These are phyloP conservation scores for Neurospora discreta DNA, from an alignment of 495 filamentous ascomycete genomes.

Conservation along the genomic window DNA sequence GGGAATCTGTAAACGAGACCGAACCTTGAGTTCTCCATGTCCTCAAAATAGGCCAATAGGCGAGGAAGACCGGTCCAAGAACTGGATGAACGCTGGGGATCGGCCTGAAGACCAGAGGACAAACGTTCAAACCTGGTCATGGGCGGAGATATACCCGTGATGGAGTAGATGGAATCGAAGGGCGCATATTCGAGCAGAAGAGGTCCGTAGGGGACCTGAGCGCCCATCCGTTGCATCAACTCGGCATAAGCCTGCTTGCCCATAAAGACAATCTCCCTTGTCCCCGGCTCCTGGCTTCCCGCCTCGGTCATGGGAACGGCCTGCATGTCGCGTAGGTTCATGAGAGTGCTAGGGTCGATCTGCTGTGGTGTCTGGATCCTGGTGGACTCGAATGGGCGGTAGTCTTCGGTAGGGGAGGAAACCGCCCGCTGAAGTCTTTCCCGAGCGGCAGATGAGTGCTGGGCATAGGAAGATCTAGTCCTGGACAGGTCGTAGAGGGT, in stretches of 20 bases:
- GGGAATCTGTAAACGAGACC: constrained; percentile 81
- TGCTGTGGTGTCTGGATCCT: constrained; percentile 43
- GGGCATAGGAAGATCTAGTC: constrained; percentile 44
- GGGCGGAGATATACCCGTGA: constrained; percentile 51
- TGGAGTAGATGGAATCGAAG: constrained; percentile 48
- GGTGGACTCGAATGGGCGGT: constrained; percentile 41
- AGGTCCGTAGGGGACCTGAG: constrained; percentile 30
- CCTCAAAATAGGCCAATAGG: constrained; percentile 77
- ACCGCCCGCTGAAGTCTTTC: constrained; percentile 15
- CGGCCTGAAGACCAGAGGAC: constrained; percentile 43
- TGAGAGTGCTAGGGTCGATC: constrained; percentile 36
- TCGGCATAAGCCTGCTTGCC: constrained; percentile 34
- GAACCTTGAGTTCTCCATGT: constrained; percentile 63
- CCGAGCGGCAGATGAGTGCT: constrained; percentile 14
- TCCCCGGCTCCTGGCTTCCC: constrained; percentile 9
- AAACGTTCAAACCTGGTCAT: constrained; percentile 54
- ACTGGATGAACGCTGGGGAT: constrained; percentile 43
- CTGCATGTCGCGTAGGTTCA: constrained; percentile 30
- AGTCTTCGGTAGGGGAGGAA: constrained; percentile 27
- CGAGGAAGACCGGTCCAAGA: constrained; percentile 46
- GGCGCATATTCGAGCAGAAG: constrained; percentile 57
- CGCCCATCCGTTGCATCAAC: constrained; percentile 20
- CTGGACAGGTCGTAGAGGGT: constrained; percentile 78
- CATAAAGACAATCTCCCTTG: constrained; percentile 45
- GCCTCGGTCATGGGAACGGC: constrained; percentile 29